Percentiles rank a stretch among this genome's conserved stretches.
Conservation (phyloP, 305 asterid species). For the Fraxinus paxiana region DNA sequence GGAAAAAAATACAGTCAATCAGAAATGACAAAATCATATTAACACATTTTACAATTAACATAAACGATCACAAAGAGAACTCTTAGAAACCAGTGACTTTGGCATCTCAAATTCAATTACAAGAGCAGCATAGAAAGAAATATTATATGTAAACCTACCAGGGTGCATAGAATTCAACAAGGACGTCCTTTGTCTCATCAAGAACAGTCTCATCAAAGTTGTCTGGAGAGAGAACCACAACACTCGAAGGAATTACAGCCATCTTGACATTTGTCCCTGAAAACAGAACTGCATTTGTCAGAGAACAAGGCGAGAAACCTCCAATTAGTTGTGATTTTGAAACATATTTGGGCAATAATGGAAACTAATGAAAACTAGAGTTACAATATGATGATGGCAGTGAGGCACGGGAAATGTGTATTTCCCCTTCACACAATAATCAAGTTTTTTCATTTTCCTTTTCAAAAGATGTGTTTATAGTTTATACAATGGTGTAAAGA, state of each 20-base stretch:
- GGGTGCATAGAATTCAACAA: conserved; percentile 91
- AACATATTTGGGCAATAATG: not conserved
- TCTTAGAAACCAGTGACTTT: not conserved
- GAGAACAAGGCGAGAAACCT: conserved; percentile 8
- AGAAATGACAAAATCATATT: not conserved
- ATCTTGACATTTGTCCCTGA: conserved; percentile 85
- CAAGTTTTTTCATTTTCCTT: not conserved
- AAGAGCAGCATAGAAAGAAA: not conserved
- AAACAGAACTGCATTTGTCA: conserved; percentile 23
- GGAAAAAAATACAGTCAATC: not conserved
- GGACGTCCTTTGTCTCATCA: conserved; percentile 67
- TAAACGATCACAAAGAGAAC: not conserved
- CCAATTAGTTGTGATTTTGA: not conserved
- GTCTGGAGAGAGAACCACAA: conserved; percentile 63
- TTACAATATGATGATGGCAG: not conserved
- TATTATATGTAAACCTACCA: conserved; percentile 46
- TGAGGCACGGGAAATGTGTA: not conserved
- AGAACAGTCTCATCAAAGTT: conserved; percentile 73
- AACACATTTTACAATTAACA: not conserved
- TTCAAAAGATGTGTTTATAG: not conserved
- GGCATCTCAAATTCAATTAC: conserved; percentile 1
- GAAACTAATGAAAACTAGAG: conserved; percentile 7
- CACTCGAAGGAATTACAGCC: conserved; percentile 66
- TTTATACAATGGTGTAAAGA: not conserved
- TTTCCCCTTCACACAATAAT: conserved; percentile 4